Percentiles rank a stretch among this genome's conserved stretches.
phyloP scores from a whole-genome alignment of 139 green algal genomes.

The Eudorina sp. region DNA sequence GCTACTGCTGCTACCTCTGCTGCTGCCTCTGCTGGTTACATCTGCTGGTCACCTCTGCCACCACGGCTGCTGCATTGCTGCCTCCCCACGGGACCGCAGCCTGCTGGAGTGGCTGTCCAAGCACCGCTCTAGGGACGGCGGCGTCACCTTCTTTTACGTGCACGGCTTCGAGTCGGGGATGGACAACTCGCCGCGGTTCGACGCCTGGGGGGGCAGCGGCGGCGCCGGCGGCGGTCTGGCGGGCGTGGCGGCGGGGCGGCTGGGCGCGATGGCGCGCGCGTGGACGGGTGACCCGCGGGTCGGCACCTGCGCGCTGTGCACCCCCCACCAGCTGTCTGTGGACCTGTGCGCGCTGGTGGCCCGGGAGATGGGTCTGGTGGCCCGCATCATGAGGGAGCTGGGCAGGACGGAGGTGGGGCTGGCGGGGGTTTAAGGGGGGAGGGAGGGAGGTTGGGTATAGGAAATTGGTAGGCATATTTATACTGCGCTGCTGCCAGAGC shows the following conservation, averaged over 20 bases:
- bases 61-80: too few species aligned
- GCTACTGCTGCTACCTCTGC: too few species aligned
- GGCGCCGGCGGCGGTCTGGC: background rate
- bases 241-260: background rate
- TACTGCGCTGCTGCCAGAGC: too few species aligned
- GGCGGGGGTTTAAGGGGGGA: background rate
- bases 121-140: constrained; percentile 34
- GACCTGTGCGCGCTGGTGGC: constrained; percentile 39
- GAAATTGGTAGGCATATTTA: too few species aligned
- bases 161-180: constrained; percentile 42
- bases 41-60: too few species aligned
- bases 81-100: too few species aligned
- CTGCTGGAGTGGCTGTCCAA: constrained; percentile 24
- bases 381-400: background rate
- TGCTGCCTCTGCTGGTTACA: too few species aligned
- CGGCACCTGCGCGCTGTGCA: constrained; percentile 8
- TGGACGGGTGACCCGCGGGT: background rate
- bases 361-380: constrained; percentile 31
- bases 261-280: background rate
- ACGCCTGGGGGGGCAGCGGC: background rate
- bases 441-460: background rate
- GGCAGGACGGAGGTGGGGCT: background rate
- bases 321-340: constrained; percentile 1
- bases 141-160: constrained; percentile 27
- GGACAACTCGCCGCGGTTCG: constrained; percentile 46